Evolutionary conservation across 768 basidiomycete species (phyloP).

Genomic region (Leccinum barrowsii): DNA sequence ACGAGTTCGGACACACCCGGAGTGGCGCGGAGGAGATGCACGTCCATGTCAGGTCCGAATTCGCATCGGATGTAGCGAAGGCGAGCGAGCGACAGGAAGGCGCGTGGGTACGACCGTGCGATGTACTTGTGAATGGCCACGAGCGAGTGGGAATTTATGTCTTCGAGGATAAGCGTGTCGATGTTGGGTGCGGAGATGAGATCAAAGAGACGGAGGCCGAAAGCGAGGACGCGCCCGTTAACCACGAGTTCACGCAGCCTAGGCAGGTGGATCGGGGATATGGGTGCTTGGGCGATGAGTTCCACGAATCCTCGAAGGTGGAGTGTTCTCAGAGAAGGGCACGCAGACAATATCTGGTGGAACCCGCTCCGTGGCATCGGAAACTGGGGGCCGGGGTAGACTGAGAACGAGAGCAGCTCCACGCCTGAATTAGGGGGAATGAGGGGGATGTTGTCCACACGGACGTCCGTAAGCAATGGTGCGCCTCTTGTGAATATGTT

Average conservation of each 20-base stretch:
- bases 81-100: conserved; percentile 27
- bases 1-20: conserved; percentile 32
- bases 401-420: conserved; percentile 31
- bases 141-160: conserved; percentile 27
- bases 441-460: conserved; percentile 31
- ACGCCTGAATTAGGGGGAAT: conserved; percentile 18
- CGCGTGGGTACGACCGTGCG: conserved; percentile 22
- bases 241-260: conserved; percentile 29
- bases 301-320: conserved; percentile 20
- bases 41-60: conserved; percentile 30
- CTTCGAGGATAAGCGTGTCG: conserved; percentile 30
- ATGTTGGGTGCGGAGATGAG: conserved; percentile 31
- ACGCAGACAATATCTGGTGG: conserved; percentile 17
- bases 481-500: conserved; percentile 31
- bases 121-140: conserved; percentile 29
- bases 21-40: conserved; percentile 30
- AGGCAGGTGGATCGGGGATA: conserved; percentile 22
- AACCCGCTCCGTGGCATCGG: conserved; percentile 25
- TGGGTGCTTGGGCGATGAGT: conserved; percentile 16
- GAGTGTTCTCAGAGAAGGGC: conserved; percentile 20
- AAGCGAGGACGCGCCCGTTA: conserved; percentile 28
- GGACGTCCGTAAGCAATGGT: conserved; percentile 31
- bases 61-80: conserved; percentile 31
- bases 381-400: conserved; percentile 32
- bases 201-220: conserved; percentile 31